These are phyloP conservation scores for Amanita thiersii DNA, from an alignment of 768 basidiomycete species.

Conservation along the genomic window DNA sequence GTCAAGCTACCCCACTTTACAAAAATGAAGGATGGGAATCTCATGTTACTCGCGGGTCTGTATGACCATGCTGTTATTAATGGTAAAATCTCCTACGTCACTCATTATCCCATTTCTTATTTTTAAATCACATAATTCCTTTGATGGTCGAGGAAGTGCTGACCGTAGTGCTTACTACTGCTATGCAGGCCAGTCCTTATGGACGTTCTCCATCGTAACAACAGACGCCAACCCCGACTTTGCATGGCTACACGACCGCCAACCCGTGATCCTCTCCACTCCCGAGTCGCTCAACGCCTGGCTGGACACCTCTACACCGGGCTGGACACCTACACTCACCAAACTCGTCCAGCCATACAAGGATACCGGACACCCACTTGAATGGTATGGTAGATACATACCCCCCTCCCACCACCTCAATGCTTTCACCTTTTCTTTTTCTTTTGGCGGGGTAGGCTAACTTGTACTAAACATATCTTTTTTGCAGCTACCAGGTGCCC, in stretches of 20 bases:
- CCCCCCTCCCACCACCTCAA: no score
- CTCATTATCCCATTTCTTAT: no score
- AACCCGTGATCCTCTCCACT: conserved; percentile 71
- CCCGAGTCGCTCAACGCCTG: conserved; percentile 56
- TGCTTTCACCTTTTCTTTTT: no score
- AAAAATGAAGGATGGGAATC: conserved; percentile 49
- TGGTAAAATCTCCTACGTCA: conserved; percentile 34
- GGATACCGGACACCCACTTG: conserved; percentile 40
- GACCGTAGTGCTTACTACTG: background rate
- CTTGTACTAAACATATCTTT: no score
- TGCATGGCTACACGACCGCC: conserved; percentile 87
- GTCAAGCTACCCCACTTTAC: conserved; percentile 77
- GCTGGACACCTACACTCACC: conserved; percentile 56
- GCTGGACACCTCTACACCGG: conserved; percentile 69
- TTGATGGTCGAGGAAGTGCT: no score
- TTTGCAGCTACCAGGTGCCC: conserved; percentile 73
- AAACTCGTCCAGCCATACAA: conserved; percentile 55
- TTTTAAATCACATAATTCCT: no score
- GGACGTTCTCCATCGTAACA: conserved; percentile 89
- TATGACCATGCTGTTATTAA: conserved; percentile 71
- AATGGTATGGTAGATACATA: no score
- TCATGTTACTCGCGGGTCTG: conserved; percentile 85
- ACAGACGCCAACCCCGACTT: conserved; percentile 64
- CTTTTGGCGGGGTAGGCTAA: no score
- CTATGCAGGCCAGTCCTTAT: conserved; percentile 44